Conservation (phyloP, 225 moss, liverwort and hornwort genomes). For the Sphagnum tenellum region DNA sequence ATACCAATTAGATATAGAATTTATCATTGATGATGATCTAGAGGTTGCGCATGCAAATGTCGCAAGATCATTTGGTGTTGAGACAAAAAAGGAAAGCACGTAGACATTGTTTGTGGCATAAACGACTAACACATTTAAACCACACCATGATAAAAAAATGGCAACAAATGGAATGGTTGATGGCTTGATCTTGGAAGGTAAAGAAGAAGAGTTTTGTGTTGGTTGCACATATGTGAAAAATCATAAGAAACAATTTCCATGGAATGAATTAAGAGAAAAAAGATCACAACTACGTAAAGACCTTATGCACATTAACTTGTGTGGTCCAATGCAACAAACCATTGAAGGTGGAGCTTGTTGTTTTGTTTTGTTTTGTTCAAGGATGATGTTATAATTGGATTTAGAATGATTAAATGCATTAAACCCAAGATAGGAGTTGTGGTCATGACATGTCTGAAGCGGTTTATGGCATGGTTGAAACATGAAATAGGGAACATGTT, state of each 20-base stretch:
- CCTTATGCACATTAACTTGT: neutral
- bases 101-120: too few species aligned
- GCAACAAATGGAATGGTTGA: neutral
- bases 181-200: neutral
- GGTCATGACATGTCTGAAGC: neutral
- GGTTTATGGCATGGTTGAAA: neutral
- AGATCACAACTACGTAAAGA: neutral
- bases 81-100: too few species aligned
- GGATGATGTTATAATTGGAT: constrained; percentile 1
- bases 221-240: neutral
- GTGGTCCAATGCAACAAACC: neutral
- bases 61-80: too few species aligned
- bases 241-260: neutral
- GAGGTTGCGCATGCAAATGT: too few species aligned
- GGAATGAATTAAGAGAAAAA: neutral
- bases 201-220: neutral
- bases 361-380: constrained; percentile 2
- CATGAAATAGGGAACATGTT: neutral
- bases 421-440: neutral
- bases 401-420: constrained; percentile 2
- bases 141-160: too few species aligned
- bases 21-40: too few species aligned
- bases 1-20: too few species aligned
- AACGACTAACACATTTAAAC: too few species aligned
- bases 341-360: neutral